These are phyloP conservation scores for Eutypa lata DNA, from an alignment of 2,329 filamentous ascomycete species.

Conservation along the genomic window DNA sequence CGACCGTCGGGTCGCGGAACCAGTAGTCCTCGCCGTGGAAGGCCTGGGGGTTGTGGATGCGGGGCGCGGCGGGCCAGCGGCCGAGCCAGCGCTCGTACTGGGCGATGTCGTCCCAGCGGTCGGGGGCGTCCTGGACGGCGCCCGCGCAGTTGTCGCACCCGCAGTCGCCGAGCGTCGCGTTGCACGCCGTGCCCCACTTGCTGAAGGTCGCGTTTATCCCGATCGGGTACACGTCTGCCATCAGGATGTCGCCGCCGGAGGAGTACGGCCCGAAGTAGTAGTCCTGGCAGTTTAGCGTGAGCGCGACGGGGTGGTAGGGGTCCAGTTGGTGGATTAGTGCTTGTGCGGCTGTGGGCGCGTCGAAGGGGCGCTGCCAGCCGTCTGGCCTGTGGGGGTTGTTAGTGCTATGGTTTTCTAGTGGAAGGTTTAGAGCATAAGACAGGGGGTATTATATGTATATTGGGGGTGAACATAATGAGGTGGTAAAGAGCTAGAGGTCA, in stretches of 20 bases:
- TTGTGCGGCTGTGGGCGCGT: constrained; percentile 39
- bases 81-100: constrained; percentile 39
- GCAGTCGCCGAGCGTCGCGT: constrained; percentile 58
- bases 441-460: too few relatives aligned
- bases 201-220: constrained; percentile 53
- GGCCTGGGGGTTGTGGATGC: constrained; percentile 43
- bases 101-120: constrained; percentile 36
- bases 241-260: constrained; percentile 54
- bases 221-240: constrained; percentile 60
- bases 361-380: constrained; percentile 31
- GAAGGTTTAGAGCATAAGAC: too few relatives aligned
- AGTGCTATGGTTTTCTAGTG: too few relatives aligned
- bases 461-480: too few relatives aligned
- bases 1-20: constrained; percentile 40
- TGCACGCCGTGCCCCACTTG: constrained; percentile 55
- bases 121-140: constrained; percentile 47
- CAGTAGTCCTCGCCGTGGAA: constrained; percentile 48
- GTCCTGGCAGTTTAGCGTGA: constrained; percentile 60
- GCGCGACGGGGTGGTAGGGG: constrained; percentile 58
- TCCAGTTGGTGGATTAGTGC: constrained; percentile 47
- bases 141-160: constrained; percentile 61
- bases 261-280: constrained; percentile 58
- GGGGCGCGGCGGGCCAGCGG: constrained; percentile 35
- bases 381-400: constrained; percentile 38
- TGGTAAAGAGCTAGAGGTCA: background rate